A percentile compares a stretch with the other conserved stretches of the same genome.
Evolutionary conservation across 2,329 filamentous ascomycete species (phyloP).

Genomic region (Juglanconis juglandina): DNA sequence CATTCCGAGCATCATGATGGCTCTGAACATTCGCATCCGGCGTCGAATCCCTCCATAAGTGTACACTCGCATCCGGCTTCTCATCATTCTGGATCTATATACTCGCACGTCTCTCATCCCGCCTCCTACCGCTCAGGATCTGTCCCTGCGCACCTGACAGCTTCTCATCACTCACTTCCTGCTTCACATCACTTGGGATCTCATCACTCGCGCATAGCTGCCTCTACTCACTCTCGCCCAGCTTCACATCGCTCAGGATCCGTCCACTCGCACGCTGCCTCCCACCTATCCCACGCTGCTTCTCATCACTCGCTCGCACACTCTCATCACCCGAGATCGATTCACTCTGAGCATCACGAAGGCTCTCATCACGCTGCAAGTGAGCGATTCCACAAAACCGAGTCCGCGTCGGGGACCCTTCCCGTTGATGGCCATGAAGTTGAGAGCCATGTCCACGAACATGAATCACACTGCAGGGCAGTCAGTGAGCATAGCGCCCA

Average conservation of each 20-base stretch:
- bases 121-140: background rate
- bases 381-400: background rate
- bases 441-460: too few species aligned
- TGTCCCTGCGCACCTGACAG: background rate
- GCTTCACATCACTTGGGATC: background rate
- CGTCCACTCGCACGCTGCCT: background rate
- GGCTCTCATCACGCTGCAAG: background rate
- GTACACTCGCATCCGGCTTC: background rate
- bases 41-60: background rate
- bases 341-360: background rate
- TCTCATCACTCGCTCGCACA: background rate
- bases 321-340: background rate
- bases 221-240: background rate
- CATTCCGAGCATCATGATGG: too few species aligned
- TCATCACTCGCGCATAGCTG: background rate
- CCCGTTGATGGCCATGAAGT: too few species aligned
- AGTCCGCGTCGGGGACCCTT: background rate
- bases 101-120: background rate
- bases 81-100: background rate
- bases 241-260: background rate
- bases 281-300: background rate
- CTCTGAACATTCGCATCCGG: background rate
- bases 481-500: background rate
- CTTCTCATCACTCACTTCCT: background rate
- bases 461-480: background rate